phyloP scores from a whole-genome alignment of 768 basidiomycete species.

The Kwoniella bestiolae region DNA sequence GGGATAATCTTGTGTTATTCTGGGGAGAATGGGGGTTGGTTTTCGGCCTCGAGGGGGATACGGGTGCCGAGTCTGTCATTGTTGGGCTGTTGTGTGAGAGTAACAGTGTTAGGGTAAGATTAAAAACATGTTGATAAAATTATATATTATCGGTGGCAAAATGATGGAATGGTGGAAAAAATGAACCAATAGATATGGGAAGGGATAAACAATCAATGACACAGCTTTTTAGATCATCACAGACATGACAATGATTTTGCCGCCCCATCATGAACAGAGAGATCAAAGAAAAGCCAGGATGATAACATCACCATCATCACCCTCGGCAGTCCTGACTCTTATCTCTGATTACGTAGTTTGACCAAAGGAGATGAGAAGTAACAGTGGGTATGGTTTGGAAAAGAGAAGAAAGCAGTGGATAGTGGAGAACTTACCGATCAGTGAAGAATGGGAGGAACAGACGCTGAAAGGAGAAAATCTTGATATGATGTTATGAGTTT shows the following conservation, averaged over 20 bases:
- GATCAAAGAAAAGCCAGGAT: not conserved
- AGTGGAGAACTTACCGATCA: not conserved
- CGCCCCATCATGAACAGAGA: not conserved
- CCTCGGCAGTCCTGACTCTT: not conserved
- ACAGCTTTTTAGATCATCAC: not conserved
- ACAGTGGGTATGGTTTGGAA: not conserved
- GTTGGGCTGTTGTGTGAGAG: not conserved
- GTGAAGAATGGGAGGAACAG: not conserved
- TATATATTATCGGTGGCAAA: not conserved
- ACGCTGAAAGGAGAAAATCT: not conserved
- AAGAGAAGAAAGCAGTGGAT: not conserved
- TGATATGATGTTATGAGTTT: not conserved
- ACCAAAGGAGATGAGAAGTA: not conserved
- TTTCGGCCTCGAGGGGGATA: slow-evolving; percentile 17
- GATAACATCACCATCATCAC: not conserved
- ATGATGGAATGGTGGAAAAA: not conserved
- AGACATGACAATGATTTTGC: not conserved
- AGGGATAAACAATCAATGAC: not conserved
- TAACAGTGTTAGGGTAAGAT: slow-evolving; percentile 1
- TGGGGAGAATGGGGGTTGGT: slow-evolving; percentile 19
- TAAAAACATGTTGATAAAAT: not conserved
- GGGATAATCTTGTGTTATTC: slow-evolving; percentile 11
- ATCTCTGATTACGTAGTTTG: not conserved
- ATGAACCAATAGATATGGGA: not conserved
- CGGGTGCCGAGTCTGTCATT: slow-evolving; percentile 20